Base-by-base conservation (phyloP, 2,329 filamentous ascomycete species). In the Penicillium hesseltinei region DNA sequence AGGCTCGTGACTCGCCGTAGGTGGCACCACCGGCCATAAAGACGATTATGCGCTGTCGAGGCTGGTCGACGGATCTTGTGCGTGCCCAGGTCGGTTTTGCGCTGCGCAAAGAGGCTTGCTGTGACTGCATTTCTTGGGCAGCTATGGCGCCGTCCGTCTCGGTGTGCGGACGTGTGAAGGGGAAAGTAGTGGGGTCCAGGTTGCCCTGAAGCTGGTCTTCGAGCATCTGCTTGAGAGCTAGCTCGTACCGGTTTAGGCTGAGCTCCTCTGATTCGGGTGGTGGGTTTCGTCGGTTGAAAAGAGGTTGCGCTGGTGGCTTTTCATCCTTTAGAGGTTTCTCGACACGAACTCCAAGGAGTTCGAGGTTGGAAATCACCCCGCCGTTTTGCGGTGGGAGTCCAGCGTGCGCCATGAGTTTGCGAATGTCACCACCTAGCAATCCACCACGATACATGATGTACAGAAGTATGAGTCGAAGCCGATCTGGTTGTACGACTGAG, bases 21-120 rank as follows among this genome's bases (percentile, higher is more conserved):
- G 94, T 97, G 21, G 94, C 94, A 44, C 94, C 94, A 47, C 94
- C 94, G 1, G 93, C 94, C 83, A 97, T 88, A 72, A 96, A 97
- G 17, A 97, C 88, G 58, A 99, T 90, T 53, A 97, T 83, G 51
- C 94, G 87, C 73, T 99, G 94, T 52, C 89, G 86, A 63, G 92
- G 95, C 71, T 97, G 93, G 59, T 81, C 85, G 58, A 80, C 87
- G 29, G 86, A 84, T 45, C 91, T 87, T 10, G 90, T 88, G 52
- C 91, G 90, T 2, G 94, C 94, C 94, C 94, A 99, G 42, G 92
- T 96, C 2, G 93, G 94, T 69, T 96, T 95, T 17, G 92, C 92
- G 10, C 91, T 90, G 57, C 94, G 89, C 25, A 99, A 82, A 15
- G 93, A 97, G 13, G 89, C 85, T 63, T 90, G 65, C 49, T 67